These are phyloP conservation scores for Microcera coccophila DNA, from an alignment of 2,329 filamentous ascomycete species.

Conservation along the genomic window DNA sequence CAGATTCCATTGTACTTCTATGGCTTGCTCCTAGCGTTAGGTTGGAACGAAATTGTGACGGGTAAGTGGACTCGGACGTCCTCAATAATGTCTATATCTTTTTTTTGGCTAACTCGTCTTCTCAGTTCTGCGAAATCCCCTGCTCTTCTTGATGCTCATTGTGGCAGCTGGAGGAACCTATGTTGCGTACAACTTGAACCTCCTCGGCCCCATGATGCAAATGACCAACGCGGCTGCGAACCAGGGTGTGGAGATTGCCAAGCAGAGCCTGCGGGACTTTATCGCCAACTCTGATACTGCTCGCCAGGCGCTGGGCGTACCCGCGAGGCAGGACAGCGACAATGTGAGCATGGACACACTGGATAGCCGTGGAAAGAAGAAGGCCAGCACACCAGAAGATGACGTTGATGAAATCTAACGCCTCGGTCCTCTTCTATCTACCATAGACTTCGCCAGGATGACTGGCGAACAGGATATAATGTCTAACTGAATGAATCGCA, in stretches of 20 bases:
- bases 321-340: conserved; percentile 43
- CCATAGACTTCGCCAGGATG: conserved; percentile 12
- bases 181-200: conserved; percentile 86
- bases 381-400: conserved; percentile 38
- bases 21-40: conserved; percentile 77
- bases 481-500: conserved; percentile 16
- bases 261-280: conserved; percentile 86
- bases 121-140: conserved; percentile 83
- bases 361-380: conserved; percentile 56
- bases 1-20: conserved; percentile 97
- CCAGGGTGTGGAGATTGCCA: conserved; percentile 87
- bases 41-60: conserved; percentile 98
- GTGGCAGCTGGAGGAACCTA: conserved; percentile 74
- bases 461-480: conserved; percentile 30
- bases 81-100: conserved; percentile 9
- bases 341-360: conserved; percentile 57
- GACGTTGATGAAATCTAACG: conserved; percentile 59
- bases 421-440: conserved; percentile 9
- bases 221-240: conserved; percentile 86
- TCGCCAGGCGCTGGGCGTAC: conserved; percentile 77
- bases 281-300: conserved; percentile 83
- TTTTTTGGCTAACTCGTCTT: conserved; percentile 52
- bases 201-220: conserved; percentile 92
- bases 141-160: conserved; percentile 87
- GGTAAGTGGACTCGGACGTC: conserved; percentile 55